Base-by-base conservation (phyloP, 2,329 filamentous ascomycete species). In the Epichloe sibirici region DNA sequence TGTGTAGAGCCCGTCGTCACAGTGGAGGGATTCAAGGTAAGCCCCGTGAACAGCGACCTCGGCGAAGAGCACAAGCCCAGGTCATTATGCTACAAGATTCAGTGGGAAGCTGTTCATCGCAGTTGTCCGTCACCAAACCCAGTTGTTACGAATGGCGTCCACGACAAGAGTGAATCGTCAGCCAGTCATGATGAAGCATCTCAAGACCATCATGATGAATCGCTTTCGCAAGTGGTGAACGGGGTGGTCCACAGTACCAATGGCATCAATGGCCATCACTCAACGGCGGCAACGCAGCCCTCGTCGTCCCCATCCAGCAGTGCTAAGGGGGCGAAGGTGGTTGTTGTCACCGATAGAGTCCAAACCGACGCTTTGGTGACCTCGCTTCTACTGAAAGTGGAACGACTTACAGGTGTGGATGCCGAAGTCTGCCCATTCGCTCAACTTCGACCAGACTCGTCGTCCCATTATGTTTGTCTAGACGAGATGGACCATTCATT, bases 401-500 rank as follows among this genome's bases (percentile, higher is more conserved):
- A 44, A 6, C 9, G 23, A 7, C 42, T 55, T 1, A 61, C 59
- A 0, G 62, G 61, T 9, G 50, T 52, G 1, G 55, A 53, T 34
- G 60, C 61, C 1, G 37, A 28, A 0, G 35, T 64, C 5, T 53
- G 52, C n/a, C 46, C 61, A 7, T 57, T 65, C 11, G 43, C 53
- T 1, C 56, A 43, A 13, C 53, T 55, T n/a, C 31, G 38, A 37
- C 53, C 51, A 23, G 49, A 57, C 2, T 51, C 59, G 4, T 28
- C 57, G 2, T 56, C 55, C 8, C 56, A 55, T 4, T 69, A 67
- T 54, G 67, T 77, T 45, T 68, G 72, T 55, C 57, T 77, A 11
- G 63, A 65, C 4, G 74, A 77, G 56, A 64, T 77, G 5, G 66
- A 76, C 47, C 61, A 62, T 21, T 68, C 73, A 0, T 59, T 75